Evolutionary conservation across 108 stramenopile genomes (phyloP), one percentile per base, ranked within the genome.

Genomic region (Pseudonitzschia delicatissima): DNA sequence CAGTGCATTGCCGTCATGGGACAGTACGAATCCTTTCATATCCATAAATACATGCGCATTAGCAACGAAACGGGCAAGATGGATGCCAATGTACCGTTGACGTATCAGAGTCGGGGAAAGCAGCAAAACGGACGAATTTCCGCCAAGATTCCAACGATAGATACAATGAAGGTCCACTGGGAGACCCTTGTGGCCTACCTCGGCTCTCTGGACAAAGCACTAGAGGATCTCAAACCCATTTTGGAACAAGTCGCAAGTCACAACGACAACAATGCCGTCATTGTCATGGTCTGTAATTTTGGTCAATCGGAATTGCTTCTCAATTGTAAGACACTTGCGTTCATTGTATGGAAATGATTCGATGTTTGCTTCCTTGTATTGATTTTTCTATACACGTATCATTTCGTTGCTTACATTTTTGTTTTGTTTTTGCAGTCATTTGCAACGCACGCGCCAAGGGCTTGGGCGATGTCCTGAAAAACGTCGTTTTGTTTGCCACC

Each of bases 201-300:
- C 26, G 37, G 67, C 18, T 53, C 60, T 23, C 64, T 90, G 37
- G 82, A 77, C 5, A 74, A 65, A n/a, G 76, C 80, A 13, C 34
- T 80, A 3, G 50, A 67, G 15, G 61, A 61, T 11, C 60, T 91
- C 59, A 71, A 57, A 66, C 85, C 88, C 12, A 58, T 89, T 33
- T 75, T 83, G 0, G 40, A 79, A 39, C 36, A 76, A 8, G 75
- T 88, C 48, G 82, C 82, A 11, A 61, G 45, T 0, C 58, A 52
- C 35, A 72, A 71, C 18, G 85, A 87, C 52, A 57, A 64, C 23
- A 87, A 85, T 55, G 80, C 86, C 8, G 80, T 94, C 25, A 63
- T 89, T 33, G 90, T 94, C 44, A 82, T 91, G 85, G 87, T 87
- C 6, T 79, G 81, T 9, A 94, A 94, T 62, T 69, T 74, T 58